Conservation (phyloP, 1,284 basidiomycete species). For the Trametes pubescens region DNA sequence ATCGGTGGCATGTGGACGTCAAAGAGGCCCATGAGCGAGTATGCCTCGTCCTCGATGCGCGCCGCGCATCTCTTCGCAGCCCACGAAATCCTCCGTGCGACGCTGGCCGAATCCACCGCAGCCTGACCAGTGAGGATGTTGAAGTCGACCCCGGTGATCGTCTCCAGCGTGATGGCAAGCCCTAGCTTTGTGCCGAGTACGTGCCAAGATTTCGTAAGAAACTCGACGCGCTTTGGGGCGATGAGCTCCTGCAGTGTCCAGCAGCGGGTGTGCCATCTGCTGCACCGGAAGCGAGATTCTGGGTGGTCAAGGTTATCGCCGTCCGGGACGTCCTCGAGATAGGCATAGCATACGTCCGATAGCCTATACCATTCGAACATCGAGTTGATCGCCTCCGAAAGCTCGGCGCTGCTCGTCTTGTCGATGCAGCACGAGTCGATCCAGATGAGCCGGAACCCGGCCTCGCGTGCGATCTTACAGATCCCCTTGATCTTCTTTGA, state of each 20-base stretch:
- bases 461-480: slow-evolving; percentile 8
- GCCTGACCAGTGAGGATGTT: background rate
- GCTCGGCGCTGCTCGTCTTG: slow-evolving; percentile 20
- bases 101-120: background rate
- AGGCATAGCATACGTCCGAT: slow-evolving; percentile 9
- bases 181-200: slow-evolving; percentile 3
- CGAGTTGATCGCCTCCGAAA: slow-evolving; percentile 23
- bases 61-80: slow-evolving; percentile 13
- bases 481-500: slow-evolving; percentile 9
- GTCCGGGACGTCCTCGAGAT: slow-evolving; percentile 3
- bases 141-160: background rate
- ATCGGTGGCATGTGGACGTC: background rate
- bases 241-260: slow-evolving; percentile 18
- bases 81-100: slow-evolving; percentile 12
- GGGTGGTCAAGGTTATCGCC: background rate
- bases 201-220: slow-evolving; percentile 2
- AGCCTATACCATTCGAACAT: slow-evolving; percentile 26
- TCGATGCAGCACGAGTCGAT: slow-evolving; percentile 27
- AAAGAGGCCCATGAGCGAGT: slow-evolving; percentile 11
- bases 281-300: background rate
- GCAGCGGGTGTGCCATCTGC: slow-evolving; percentile 1
- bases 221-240: slow-evolving; percentile 6
- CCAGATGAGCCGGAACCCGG: slow-evolving; percentile 13
- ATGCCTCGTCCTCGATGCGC: slow-evolving; percentile 14
- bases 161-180: background rate